Conservation (phyloP, 768 basidiomycete genomes). For the Kwoniella newhampshirensis region DNA sequence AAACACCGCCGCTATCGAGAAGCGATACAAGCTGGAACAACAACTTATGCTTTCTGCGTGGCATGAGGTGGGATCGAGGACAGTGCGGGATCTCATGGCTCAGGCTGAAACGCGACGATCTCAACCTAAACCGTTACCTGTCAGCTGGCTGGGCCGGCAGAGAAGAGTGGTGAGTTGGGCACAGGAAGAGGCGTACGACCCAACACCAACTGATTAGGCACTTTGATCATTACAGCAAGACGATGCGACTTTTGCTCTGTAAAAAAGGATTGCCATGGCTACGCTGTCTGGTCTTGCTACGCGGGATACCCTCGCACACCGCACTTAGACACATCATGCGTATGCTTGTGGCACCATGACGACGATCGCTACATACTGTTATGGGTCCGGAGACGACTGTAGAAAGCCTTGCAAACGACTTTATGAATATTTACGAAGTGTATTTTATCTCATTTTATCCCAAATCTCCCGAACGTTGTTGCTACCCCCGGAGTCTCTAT, state of each 20-base stretch:
- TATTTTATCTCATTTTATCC: not conserved
- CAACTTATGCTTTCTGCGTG: constrained; percentile 75
- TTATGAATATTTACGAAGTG: constrained; percentile 2
- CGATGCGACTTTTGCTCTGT: constrained; percentile 31
- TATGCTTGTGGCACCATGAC: too few species aligned
- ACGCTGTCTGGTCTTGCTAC: too few species aligned
- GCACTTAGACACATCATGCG: too few species aligned
- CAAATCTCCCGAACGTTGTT: not conserved
- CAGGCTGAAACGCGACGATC: constrained; percentile 56
- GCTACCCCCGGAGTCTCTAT: too few species aligned
- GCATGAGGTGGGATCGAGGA: constrained; percentile 68
- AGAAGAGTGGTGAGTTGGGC: constrained; percentile 58
- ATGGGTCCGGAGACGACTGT: too few species aligned
- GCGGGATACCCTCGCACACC: too few species aligned
- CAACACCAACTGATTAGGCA: too few species aligned
- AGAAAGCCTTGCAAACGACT: not conserved
- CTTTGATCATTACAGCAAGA: constrained; percentile 32
- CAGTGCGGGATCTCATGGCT: constrained; percentile 62
- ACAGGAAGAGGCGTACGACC: not conserved
- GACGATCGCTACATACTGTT: too few species aligned
- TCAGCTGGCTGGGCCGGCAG: constrained; percentile 70
- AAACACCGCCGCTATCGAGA: constrained; percentile 60
- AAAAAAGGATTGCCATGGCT: constrained; percentile 8
- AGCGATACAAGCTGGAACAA: constrained; percentile 72
- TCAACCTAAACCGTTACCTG: constrained; percentile 57